These are phyloP conservation scores for Hanseniaspora pseudoguilliermondii DNA, from an alignment of 805 yeast species.

Conservation along the genomic window DNA sequence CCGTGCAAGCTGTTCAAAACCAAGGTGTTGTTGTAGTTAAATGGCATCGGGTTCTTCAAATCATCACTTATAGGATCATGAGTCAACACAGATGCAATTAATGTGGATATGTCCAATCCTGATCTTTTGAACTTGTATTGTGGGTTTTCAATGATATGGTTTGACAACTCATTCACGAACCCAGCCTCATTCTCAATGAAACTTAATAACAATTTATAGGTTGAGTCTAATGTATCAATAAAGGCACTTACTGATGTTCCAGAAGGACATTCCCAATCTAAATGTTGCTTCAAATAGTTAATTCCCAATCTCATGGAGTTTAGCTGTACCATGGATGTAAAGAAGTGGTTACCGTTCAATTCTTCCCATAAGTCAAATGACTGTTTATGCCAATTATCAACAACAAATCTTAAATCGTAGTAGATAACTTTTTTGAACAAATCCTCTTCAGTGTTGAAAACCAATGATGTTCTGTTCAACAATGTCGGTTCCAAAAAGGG, in stretches of 20 bases:
- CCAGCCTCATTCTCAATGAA: slow-evolving; percentile 27
- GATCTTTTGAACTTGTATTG: slow-evolving; percentile 34
- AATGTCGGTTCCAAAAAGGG: slow-evolving; percentile 8
- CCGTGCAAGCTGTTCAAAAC: slow-evolving; percentile 52
- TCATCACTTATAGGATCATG: slow-evolving; percentile 26
- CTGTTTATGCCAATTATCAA: slow-evolving; percentile 44
- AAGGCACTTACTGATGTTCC: slow-evolving; percentile 13
- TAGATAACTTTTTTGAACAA: slow-evolving; percentile 44
- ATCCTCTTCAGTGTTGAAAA: slow-evolving; percentile 24
- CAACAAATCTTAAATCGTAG: slow-evolving; percentile 57
- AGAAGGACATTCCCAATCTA: slow-evolving; percentile 2
- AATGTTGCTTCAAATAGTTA: background rate
- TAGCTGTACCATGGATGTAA: slow-evolving; percentile 64
- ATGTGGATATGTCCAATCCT: slow-evolving; percentile 70
- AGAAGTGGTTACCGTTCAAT: slow-evolving; percentile 58
- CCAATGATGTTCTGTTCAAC: background rate
- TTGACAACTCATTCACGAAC: slow-evolving; percentile 29
- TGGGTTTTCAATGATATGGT: slow-evolving; percentile 65
- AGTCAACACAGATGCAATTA: slow-evolving; percentile 34
- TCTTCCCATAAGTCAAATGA: slow-evolving; percentile 94
- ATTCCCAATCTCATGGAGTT: slow-evolving; percentile 53
- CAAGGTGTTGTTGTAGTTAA: slow-evolving; percentile 43
- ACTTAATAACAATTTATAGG: slow-evolving; percentile 17
- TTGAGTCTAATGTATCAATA: slow-evolving; percentile 16
- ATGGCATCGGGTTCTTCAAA: slow-evolving; percentile 35